Base-by-base conservation (phyloP, 805 yeast genomes). In the Barnettozyma populi region DNA sequence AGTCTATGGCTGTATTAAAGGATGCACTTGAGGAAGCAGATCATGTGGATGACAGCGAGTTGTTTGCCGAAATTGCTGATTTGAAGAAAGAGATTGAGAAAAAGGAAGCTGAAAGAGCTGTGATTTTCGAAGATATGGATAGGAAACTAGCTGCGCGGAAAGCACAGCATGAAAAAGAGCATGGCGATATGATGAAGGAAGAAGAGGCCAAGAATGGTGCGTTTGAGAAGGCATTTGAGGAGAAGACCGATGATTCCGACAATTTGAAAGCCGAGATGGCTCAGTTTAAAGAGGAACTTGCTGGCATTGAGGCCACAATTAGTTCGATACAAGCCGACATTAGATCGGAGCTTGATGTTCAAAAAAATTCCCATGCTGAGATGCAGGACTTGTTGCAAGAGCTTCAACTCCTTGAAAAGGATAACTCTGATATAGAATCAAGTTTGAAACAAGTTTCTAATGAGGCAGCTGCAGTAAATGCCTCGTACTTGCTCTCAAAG, bases 1-100 rank as follows among this genome's bases (percentile, higher is more conserved):
- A 71, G 43, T 51, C 71, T 34, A 59, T 63, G n/a, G 52, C 27
- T 8, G 24, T 35, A 35, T 31, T 52, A 35, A 48, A 51, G 20
- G 38, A 63, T 25, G 72, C 67, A 45, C 52, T 74, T 5, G 56
- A 61, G 16, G 48, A 53, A 4, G 70, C 71, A 1, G 51, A 57
- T 25, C 29, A 29, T 5, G 18, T 37, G 10, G 43, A 44, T 37
- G 36, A 37, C 21, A 13, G 13, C 7, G 46, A 44, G n/a, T 11
- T 27, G 14, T 25, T 27, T 11, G 6, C 13, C 9, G 42, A 37
- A 21, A 44, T 44, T n/a, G 20, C 21, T n/a, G 14, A 4, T 2
- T 44, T 44, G 31, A 37, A 44, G n/a, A 25, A 37, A 31, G 41
- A 44, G 14, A 13, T 44, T 6, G 34, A 37, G 24, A 5, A 18